These are phyloP conservation scores for Excoecaria agallocha DNA, from an alignment of 345 rosid genomes.

Conservation along the genomic window DNA sequence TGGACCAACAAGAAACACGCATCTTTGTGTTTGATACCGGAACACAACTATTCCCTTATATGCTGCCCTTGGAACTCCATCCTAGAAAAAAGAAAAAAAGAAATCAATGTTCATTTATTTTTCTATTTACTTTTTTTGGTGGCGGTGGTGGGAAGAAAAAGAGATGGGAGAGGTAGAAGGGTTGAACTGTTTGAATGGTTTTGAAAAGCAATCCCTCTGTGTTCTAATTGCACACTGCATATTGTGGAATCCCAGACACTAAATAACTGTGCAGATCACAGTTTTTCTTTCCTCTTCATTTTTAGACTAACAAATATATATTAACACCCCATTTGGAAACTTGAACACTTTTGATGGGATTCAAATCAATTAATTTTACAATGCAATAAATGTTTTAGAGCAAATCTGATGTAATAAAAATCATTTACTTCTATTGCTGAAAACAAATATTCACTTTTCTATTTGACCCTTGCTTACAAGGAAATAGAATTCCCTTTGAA, in stretches of 20 bases:
- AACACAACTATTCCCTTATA: constrained; percentile 89
- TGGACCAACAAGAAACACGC: constrained; percentile 72
- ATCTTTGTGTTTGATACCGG: constrained; percentile 56
- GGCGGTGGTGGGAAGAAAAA: too few relatives aligned
- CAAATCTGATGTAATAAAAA: not conserved
- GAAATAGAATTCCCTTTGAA: not conserved
- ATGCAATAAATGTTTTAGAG: not conserved
- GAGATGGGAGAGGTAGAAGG: too few relatives aligned
- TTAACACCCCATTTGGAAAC: not conserved
- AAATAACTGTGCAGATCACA: not conserved
- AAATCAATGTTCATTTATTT: too few relatives aligned
- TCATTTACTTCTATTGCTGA: not conserved
- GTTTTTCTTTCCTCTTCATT: not conserved
- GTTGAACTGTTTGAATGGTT: too few relatives aligned
- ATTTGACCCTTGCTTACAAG: not conserved
- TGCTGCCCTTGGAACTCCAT: constrained; percentile 94
- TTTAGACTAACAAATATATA: not conserved
- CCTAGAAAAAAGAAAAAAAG: constrained; percentile 37
- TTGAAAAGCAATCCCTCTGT: not conserved
- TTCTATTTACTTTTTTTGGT: too few relatives aligned
- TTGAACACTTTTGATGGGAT: not conserved
- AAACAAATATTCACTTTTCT: not conserved
- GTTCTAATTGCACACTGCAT: not conserved
- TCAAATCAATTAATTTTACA: not conserved
- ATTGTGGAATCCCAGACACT: not conserved